Percentiles rank a stretch among this genome's conserved stretches.
phyloP scores from a whole-genome alignment of 1,139 yeast genomes.

The Suhomyces bribrorum region DNA sequence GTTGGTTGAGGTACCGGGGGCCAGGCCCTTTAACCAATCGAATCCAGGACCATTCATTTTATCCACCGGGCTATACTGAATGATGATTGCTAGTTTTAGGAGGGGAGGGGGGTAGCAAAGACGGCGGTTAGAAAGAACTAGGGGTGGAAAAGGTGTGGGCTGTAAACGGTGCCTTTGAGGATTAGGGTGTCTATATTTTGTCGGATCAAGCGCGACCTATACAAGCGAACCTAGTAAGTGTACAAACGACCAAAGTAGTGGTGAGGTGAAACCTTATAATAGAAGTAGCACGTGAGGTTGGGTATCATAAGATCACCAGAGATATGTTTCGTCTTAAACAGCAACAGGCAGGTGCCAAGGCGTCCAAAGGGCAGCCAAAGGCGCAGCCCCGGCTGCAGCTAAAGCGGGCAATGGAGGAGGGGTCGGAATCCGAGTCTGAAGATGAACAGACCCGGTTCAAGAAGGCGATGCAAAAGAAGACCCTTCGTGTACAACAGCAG shows the following conservation, averaged over 20 bases:
- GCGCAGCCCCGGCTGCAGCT: too few relatives aligned
- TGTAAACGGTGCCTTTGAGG: neutral
- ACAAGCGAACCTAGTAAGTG: neutral
- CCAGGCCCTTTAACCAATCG: conserved; percentile 40
- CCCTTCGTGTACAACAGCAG: conserved; percentile 2
- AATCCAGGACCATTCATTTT: conserved; percentile 36
- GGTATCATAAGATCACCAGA: too few relatives aligned
- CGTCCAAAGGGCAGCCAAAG: too few relatives aligned
- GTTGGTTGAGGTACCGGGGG: conserved; percentile 3
- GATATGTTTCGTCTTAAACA: neutral
- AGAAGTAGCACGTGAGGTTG: neutral
- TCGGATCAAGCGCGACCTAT: conserved; percentile 11
- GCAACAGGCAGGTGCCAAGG: neutral
- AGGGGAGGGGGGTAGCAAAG: too few relatives aligned
- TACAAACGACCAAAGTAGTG: neutral
- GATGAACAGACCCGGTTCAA: conserved; percentile 4
- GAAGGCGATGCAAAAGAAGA: conserved; percentile 2
- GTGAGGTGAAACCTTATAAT: neutral
- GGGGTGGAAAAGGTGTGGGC: neutral
- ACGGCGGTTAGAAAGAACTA: neutral
- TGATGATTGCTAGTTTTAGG: neutral
- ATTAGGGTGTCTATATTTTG: conserved; percentile 3
- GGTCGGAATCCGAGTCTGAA: conserved; percentile 6
- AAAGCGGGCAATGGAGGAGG: conserved; percentile 2
- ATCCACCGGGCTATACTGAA: neutral